Percentiles rank a stretch among this genome's conserved stretches.
Conservation (phyloP, 768 basidiomycete species). For the Russula emetica region DNA sequence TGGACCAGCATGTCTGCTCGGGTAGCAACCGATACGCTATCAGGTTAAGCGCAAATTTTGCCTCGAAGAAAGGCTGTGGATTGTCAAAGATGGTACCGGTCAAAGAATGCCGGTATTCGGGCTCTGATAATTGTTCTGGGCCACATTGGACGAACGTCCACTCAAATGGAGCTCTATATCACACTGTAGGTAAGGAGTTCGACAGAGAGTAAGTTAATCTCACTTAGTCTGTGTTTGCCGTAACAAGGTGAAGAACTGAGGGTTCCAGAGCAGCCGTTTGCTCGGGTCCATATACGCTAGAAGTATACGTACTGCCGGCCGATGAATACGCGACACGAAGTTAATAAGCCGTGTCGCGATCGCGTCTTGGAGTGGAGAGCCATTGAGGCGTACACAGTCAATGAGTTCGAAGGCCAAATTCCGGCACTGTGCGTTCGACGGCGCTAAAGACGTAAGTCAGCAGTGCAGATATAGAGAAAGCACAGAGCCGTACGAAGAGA, state of each 20-base stretch:
- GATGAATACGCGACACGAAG: constrained; percentile 42
- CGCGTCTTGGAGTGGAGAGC: constrained; percentile 33
- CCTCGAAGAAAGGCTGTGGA: constrained; percentile 13
- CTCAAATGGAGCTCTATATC: constrained; percentile 16
- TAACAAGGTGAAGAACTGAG: constrained; percentile 5
- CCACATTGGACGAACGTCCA: constrained; percentile 23
- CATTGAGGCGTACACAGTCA: constrained; percentile 57
- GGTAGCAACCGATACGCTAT: constrained; percentile 5
- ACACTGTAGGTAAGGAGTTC: not conserved
- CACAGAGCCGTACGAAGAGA: constrained; percentile 43
- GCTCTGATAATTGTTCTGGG: constrained; percentile 6
- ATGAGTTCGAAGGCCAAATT: constrained; percentile 51
- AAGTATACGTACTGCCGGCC: constrained; percentile 42
- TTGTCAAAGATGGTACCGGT: constrained; percentile 9
- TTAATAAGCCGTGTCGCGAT: constrained; percentile 43
- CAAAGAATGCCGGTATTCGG: constrained; percentile 16
- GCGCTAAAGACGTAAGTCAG: constrained; percentile 35
- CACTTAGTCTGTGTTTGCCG: constrained; percentile 9
- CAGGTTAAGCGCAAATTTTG: constrained; percentile 16
- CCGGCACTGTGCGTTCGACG: constrained; percentile 35
- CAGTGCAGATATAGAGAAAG: not conserved
- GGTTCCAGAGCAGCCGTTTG: constrained; percentile 39
- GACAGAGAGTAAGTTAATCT: not conserved
- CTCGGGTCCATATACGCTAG: constrained; percentile 44
- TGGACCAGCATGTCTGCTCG: not conserved